Evolutionary conservation across 75 land plant species (phyloP).

Genomic region (Gnetum montanum): DNA sequence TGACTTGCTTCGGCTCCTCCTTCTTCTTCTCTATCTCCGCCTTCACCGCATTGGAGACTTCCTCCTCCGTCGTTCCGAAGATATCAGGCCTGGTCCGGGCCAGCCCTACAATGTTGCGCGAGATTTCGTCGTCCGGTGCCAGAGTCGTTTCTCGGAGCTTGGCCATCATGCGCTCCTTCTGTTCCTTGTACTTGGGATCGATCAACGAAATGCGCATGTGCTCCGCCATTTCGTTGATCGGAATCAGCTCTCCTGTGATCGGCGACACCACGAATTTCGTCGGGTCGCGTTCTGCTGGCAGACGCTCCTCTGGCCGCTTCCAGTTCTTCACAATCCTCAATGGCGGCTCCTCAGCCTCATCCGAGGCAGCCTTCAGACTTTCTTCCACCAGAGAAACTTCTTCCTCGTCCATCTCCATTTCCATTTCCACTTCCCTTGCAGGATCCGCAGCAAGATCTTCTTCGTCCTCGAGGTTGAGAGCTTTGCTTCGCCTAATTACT

Average conservation of each 20-base stretch:
- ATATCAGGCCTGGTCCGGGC: slow-evolving; percentile 94
- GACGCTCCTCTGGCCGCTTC: slow-evolving; percentile 93
- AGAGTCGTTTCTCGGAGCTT: slow-evolving; percentile 94
- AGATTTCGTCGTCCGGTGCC: slow-evolving; percentile 94
- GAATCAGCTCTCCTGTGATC: slow-evolving; percentile 84
- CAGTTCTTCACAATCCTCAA: slow-evolving; percentile 96
- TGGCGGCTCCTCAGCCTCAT: slow-evolving; percentile 79
- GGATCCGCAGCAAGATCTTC: slow-evolving; percentile 34
- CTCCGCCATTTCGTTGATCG: slow-evolving; percentile 94
- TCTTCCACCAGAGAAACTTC: slow-evolving; percentile 92
- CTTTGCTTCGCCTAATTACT: slow-evolving; percentile 84
- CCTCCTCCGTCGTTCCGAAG: slow-evolving; percentile 98
- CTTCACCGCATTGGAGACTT: slow-evolving; percentile 97
- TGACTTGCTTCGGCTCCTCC: slow-evolving; percentile 94
- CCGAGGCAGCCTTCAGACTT: slow-evolving; percentile 68
- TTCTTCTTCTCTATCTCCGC: slow-evolving; percentile 98
- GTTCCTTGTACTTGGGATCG: slow-evolving; percentile 99
- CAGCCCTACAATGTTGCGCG: slow-evolving; percentile 87
- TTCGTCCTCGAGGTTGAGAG: slow-evolving; percentile 45
- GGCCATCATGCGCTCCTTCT: slow-evolving; percentile 98
- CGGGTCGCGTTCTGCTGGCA: slow-evolving; percentile 76
- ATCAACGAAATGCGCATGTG: slow-evolving; percentile 98
- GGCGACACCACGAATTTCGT: slow-evolving; percentile 81
- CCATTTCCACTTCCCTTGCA: slow-evolving; percentile 88
- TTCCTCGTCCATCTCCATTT: slow-evolving; percentile 91